A percentile compares a stretch with the other conserved stretches of the same genome.
These are phyloP conservation scores for Aspergillus coremiiformis DNA, from an alignment of 495 filamentous ascomycete species.

Conservation along the genomic window DNA sequence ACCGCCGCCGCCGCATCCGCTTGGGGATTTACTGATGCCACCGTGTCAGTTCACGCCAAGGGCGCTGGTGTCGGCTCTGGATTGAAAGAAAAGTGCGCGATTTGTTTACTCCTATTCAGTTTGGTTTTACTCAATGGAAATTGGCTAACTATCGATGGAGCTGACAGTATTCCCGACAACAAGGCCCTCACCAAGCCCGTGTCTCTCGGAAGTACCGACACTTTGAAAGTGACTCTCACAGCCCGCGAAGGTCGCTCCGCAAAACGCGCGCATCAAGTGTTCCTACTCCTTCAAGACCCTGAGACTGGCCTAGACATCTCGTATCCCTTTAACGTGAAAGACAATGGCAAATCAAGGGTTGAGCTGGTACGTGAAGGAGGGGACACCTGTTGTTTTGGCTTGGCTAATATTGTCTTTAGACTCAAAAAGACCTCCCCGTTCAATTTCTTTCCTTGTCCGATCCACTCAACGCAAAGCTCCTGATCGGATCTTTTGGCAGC, in stretches of 20 bases:
- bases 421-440: slow-evolving; percentile 80
- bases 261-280: slow-evolving; percentile 87
- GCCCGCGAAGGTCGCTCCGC: slow-evolving; percentile 68
- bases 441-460: slow-evolving; percentile 63
- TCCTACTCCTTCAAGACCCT: slow-evolving; percentile 71
- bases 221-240: slow-evolving; percentile 74
- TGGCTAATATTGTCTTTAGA: slow-evolving; percentile 44
- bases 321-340: slow-evolving; percentile 77
- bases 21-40: slow-evolving; percentile 84
- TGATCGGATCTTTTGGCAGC: slow-evolving; percentile 81
- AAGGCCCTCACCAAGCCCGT: slow-evolving; percentile 59
- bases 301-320: slow-evolving; percentile 78
- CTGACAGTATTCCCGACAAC: slow-evolving; percentile 53
- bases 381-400: slow-evolving; percentile 3
- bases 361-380: slow-evolving; percentile 58
- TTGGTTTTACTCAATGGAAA: background rate
- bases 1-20: slow-evolving; percentile 54
- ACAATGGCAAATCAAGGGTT: slow-evolving; percentile 74
- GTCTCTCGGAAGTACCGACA: slow-evolving; percentile 58
- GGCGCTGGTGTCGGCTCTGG: slow-evolving; percentile 54
- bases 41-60: slow-evolving; percentile 67
- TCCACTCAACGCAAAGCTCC: slow-evolving; percentile 66
- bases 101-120: background rate
- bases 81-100: slow-evolving; percentile 64
- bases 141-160: slow-evolving; percentile 8